These are phyloP conservation scores for Pseudocercospora eumusae DNA, from an alignment of 2,329 filamentous ascomycete species.

Conservation along the genomic window DNA sequence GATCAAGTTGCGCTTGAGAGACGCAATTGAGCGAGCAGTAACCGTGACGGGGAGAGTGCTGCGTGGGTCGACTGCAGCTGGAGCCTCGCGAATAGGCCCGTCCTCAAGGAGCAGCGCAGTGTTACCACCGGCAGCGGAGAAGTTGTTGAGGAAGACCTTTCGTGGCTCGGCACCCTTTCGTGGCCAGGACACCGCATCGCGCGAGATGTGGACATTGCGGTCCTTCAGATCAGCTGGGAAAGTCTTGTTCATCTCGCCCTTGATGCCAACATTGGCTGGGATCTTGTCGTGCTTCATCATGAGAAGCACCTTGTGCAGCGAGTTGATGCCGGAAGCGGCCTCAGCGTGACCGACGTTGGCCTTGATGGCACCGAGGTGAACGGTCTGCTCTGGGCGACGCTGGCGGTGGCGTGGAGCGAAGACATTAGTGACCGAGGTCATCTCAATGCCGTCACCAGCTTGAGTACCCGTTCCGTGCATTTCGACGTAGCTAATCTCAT, in stretches of 20 bases:
- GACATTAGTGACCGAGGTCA: slow-evolving; percentile 69
- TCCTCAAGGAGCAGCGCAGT: slow-evolving; percentile 56
- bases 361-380: slow-evolving; percentile 58
- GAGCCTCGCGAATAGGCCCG: slow-evolving; percentile 47
- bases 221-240: slow-evolving; percentile 56
- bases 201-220: slow-evolving; percentile 56
- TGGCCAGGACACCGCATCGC: slow-evolving; percentile 48
- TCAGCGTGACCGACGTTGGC: slow-evolving; percentile 59
- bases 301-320: slow-evolving; percentile 55
- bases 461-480: slow-evolving; percentile 90
- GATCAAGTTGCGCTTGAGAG: slow-evolving; percentile 54
- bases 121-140: slow-evolving; percentile 57
- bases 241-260: slow-evolving; percentile 57
- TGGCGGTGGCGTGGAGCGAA: slow-evolving; percentile 59
- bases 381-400: slow-evolving; percentile 52
- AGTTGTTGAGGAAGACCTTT: slow-evolving; percentile 56
- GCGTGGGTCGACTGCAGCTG: slow-evolving; percentile 49
- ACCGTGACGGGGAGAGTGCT: slow-evolving; percentile 52
- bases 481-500: slow-evolving; percentile 79
- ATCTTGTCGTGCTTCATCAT: slow-evolving; percentile 58
- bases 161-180: slow-evolving; percentile 52
- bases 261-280: slow-evolving; percentile 58
- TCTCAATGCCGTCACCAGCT: slow-evolving; percentile 79
- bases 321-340: slow-evolving; percentile 57
- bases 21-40: slow-evolving; percentile 54